Percentiles rank a stretch among this genome's conserved stretches.
Conservation (phyloP, 2,329 filamentous ascomycete genomes). For the Cladophialophora yegresii region DNA sequence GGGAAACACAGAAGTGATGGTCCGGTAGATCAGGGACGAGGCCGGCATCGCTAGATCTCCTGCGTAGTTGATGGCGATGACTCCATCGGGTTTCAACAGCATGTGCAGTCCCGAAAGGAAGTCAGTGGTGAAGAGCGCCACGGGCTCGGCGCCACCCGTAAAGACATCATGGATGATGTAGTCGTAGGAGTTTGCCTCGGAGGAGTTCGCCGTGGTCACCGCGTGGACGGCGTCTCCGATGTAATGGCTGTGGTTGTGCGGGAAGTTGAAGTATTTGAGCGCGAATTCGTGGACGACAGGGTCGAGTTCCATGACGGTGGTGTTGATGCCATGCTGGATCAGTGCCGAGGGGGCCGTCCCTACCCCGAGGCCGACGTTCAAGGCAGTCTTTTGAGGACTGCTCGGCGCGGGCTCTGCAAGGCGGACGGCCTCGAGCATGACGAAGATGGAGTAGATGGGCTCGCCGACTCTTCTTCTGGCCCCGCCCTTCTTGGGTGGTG, state of each 20-base stretch:
- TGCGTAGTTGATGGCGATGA: conserved; percentile 94
- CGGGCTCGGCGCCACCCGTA: conserved; percentile 90
- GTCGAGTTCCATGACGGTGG: conserved; percentile 93
- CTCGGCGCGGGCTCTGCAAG: conserved; percentile 61
- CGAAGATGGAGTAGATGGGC: conserved; percentile 94
- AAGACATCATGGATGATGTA: conserved; percentile 98
- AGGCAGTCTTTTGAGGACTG: conserved; percentile 53
- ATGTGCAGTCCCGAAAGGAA: conserved; percentile 72
- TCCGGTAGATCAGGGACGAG: conserved; percentile 76
- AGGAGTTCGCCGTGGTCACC: conserved; percentile 44
- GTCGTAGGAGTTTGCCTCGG: conserved; percentile 61
- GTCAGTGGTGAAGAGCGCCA: conserved; percentile 80
- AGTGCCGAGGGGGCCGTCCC: conserved; percentile 87
- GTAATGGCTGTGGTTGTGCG: conserved; percentile 72
- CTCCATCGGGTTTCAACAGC: conserved; percentile 74
- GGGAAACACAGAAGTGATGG: conserved; percentile 80
- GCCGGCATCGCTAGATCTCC: conserved; percentile 79
- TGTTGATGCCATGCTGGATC: conserved; percentile 83
- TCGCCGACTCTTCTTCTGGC: conserved; percentile 63
- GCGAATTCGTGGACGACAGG: conserved; percentile 85
- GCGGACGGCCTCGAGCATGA: conserved; percentile 88
- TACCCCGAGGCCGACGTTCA: conserved; percentile 89
- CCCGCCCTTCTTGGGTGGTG: conserved; percentile 54
- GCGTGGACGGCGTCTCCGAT: conserved; percentile 81
- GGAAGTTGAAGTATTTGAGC: conserved; percentile 76